These are phyloP conservation scores for Agrocybe praecox DNA, from an alignment of 768 basidiomycete genomes.

Conservation along the genomic window DNA sequence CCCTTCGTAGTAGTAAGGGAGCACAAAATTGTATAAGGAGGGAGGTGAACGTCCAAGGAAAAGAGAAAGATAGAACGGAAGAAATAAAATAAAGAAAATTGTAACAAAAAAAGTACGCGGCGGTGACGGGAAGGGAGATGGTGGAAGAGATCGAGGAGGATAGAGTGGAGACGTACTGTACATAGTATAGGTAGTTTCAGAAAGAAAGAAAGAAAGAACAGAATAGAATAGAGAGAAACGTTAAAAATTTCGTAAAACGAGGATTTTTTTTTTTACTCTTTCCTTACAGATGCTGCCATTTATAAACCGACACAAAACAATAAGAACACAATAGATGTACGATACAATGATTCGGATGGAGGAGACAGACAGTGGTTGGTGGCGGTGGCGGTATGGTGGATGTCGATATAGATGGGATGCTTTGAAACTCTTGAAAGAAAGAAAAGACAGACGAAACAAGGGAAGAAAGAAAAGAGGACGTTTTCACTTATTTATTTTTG, in stretches of 20 bases:
- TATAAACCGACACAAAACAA: slow-evolving; percentile 10
- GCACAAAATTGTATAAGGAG: neutral
- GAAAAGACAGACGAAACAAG: neutral
- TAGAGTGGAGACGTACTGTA: too few relatives aligned
- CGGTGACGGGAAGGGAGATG: neutral
- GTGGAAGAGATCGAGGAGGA: neutral
- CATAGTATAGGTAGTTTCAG: too few relatives aligned
- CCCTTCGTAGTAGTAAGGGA: neutral
- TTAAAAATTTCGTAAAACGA: slow-evolving; percentile 1
- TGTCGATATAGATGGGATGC: slow-evolving; percentile 5
- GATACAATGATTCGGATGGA: slow-evolving; percentile 19
- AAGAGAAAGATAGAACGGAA: neutral
- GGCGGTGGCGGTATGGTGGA: neutral
- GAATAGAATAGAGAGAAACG: neutral
- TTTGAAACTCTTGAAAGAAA: slow-evolving; percentile 2
- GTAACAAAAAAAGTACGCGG: neutral
- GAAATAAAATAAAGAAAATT: neutral
- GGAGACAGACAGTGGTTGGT: neutral
- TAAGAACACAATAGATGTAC: slow-evolving; percentile 23
- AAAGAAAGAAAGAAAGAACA: neutral
- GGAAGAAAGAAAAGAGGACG: neutral
- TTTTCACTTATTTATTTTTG: slow-evolving; percentile 49
- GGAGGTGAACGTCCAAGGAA: neutral
- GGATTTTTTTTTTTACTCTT: slow-evolving; percentile 4
- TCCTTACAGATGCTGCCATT: neutral